Base-by-base conservation (phyloP, 306 rosid species). In the Pueraria montana region DNA sequence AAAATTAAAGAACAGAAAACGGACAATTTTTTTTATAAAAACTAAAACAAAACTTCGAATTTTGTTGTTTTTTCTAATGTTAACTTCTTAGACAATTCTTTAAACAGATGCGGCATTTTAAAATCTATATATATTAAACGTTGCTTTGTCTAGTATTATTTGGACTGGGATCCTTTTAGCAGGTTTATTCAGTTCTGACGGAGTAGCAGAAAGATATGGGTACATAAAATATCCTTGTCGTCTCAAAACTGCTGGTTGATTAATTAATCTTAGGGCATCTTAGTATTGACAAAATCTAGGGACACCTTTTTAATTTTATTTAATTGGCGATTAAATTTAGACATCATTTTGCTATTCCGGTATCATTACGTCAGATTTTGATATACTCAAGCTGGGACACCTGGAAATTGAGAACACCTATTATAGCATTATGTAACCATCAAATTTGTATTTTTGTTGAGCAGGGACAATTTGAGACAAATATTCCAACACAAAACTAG, bases 301-400 rank as follows among this genome's bases (percentile, higher is more conserved):
- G 67, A 50, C 27, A 66, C 1, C 12, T 42, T 27, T 34, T 16
- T 38, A 49, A 38, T 34, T 36, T 21, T 32, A 65, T 49, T 78
- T 66, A 67, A 11, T 12, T 40, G 74, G 34, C 55, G 74, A 68
- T 40, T 40, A 68, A 10, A 68, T 42, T 42, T 20, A 68, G 74
- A 42, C 27, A 42, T 6, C n/a, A 42, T 68, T 65, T 65, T 65
- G 23, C 23, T 34, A 17, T 17, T n/a, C 17, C 1, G 12, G 36
- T 12, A 14, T 4, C 42, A 62, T 58, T 10, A 58, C 16, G n/a
- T n/a, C n/a, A 23, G 0, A 58, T 20, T 55, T 55, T 55, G 62
- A 55, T 55, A 55, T 55, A 55, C 26, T 55, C 16, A 58, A 21
- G 2, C 32, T 8, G 6, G 46, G 11, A 42, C 11, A 5, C 42